Conservation (phyloP, 305 asterid genomes). For the Rubia peregrina region DNA sequence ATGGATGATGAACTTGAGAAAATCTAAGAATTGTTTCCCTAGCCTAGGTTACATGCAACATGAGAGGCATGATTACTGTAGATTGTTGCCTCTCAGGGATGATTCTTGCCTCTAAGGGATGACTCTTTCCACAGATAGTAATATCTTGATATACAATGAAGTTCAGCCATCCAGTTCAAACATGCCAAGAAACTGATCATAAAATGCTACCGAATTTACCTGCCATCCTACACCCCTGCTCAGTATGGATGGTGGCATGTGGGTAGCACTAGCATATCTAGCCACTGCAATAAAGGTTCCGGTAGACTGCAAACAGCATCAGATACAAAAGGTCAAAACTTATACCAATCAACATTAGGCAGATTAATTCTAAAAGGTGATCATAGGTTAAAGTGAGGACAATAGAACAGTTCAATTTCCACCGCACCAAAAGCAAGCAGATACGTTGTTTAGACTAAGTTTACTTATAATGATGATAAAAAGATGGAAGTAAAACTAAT, state of each 20-base stretch:
- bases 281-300: slow-evolving; percentile 85
- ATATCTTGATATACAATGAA: background rate
- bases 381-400: background rate
- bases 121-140: background rate
- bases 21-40: slow-evolving; percentile 6
- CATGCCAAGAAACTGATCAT: background rate
- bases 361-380: background rate
- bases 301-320: slow-evolving; percentile 51
- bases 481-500: background rate
- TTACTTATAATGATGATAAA: background rate
- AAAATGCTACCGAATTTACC: slow-evolving; percentile 30
- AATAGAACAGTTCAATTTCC: background rate
- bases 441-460: background rate
- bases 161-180: background rate
- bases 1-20: background rate
- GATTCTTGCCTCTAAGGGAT: background rate
- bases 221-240: slow-evolving; percentile 99
- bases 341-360: background rate
- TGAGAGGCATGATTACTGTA: background rate
- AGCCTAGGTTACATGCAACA: background rate
- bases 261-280: slow-evolving; percentile 92
- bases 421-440: background rate
- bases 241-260: slow-evolving; percentile 77
- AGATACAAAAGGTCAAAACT: background rate
- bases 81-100: background rate